A percentile compares a stretch with the other conserved stretches of the same genome.
These are phyloP conservation scores for Salix udensis DNA, from an alignment of 345 rosid genomes.

Conservation along the genomic window DNA sequence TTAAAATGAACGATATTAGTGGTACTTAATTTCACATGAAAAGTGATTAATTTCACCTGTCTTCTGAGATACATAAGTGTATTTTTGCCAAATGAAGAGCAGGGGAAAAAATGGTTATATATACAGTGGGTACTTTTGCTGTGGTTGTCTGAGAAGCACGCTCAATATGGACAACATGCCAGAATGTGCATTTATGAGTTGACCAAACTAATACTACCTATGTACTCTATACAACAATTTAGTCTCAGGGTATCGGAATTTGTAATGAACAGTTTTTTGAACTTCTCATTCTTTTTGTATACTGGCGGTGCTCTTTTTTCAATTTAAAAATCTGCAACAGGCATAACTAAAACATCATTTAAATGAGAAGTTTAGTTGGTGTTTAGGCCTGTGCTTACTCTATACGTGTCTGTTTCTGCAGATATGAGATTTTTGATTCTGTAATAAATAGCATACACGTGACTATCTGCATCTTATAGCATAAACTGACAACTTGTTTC, in stretches of 20 bases:
- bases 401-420: not conserved
- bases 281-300: too few relatives aligned
- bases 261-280: not conserved
- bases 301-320: not conserved
- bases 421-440: not conserved
- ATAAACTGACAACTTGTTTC: not conserved
- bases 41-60: not conserved
- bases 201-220: not conserved
- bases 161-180: not conserved
- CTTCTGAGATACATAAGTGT: not conserved
- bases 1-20: not conserved
- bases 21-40: not conserved
- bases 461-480: not conserved
- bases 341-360: not conserved
- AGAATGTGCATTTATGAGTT: not conserved
- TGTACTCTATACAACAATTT: not conserved
- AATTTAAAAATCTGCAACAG: not conserved
- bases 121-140: not conserved
- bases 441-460: not conserved
- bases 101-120: not conserved
- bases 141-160: not conserved
- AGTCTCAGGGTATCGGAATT: not conserved
- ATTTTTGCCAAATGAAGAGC: not conserved
- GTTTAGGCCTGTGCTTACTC: not conserved
- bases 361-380: not conserved